Conservation (phyloP, 768 basidiomycete genomes). For the Mycena amicta region DNA sequence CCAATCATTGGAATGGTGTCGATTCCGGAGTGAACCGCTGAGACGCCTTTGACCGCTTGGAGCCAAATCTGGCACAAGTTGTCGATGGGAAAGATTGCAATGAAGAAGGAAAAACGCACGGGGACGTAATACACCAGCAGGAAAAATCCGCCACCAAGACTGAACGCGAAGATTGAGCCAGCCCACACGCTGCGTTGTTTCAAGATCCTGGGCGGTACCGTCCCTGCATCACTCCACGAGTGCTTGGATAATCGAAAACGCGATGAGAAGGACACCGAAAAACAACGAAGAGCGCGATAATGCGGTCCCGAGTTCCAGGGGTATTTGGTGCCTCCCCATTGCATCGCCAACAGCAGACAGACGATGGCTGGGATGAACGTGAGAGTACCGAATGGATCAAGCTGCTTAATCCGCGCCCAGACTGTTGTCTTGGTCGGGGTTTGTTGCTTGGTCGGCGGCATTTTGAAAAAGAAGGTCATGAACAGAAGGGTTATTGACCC, state of each 20-base stretch:
- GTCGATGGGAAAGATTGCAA: background rate
- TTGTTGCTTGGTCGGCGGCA: slow-evolving; percentile 3
- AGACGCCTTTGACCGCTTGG: slow-evolving; percentile 41
- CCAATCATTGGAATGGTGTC: slow-evolving; percentile 37
- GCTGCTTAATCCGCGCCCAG: slow-evolving; percentile 4
- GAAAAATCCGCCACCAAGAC: slow-evolving; percentile 4
- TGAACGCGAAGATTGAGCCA: slow-evolving; percentile 2
- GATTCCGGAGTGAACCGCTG: slow-evolving; percentile 36
- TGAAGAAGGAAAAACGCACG: background rate
- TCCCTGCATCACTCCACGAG: slow-evolving; percentile 4
- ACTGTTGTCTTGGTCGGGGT: background rate
- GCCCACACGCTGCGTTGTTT: slow-evolving; percentile 12
- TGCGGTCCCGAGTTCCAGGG: slow-evolving; percentile 36
- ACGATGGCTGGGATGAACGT: slow-evolving; percentile 12
- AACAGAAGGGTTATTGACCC: background rate
- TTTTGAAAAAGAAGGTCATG: slow-evolving; percentile 21
- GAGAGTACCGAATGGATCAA: slow-evolving; percentile 16
- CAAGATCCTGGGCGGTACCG: slow-evolving; percentile 9
- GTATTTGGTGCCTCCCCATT: slow-evolving; percentile 46
- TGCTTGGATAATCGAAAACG: slow-evolving; percentile 16
- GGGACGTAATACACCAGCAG: slow-evolving; percentile 2
- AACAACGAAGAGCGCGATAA: slow-evolving; percentile 1
- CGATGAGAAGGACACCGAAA: slow-evolving; percentile 11
- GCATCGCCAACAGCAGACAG: slow-evolving; percentile 35
- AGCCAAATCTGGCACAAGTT: slow-evolving; percentile 15